Percentiles rank a stretch among this genome's conserved stretches.
Evolutionary conservation across 768 basidiomycete genomes (phyloP).

Genomic region (Auricularia cornea): DNA sequence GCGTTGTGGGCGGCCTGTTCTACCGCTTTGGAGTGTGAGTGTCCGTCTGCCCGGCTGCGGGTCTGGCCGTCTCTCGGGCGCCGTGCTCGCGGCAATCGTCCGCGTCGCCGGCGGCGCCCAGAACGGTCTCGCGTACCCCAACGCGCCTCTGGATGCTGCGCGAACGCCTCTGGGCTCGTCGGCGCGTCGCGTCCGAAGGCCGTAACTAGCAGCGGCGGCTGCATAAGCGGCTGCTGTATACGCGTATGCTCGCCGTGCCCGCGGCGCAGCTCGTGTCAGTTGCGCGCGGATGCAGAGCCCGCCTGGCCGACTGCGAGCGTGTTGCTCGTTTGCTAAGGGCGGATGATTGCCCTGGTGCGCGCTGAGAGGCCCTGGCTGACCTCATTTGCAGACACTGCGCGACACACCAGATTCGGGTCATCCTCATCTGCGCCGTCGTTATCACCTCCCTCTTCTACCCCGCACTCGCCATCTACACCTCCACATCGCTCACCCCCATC

Average conservation of each 20-base stretch:
- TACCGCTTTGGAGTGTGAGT: slow-evolving; percentile 76
- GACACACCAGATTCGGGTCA: slow-evolving; percentile 82
- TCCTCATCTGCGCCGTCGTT: slow-evolving; percentile 79
- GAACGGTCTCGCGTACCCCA: not conserved
- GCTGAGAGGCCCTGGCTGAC: no score
- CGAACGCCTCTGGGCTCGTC: not conserved
- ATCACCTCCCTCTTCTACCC: slow-evolving; percentile 87
- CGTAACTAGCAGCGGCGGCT: no score
- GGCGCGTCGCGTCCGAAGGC: not conserved
- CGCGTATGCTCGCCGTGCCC: not conserved
- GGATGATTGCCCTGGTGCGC: no score
- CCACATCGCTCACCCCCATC: slow-evolving; percentile 49
- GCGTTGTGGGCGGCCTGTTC: slow-evolving; percentile 25
- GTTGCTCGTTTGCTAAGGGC: no score
- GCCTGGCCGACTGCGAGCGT: no score
- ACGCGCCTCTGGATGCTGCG: not conserved
- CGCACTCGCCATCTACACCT: slow-evolving; percentile 77
- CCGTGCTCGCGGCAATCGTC: not conserved
- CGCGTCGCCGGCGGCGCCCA: not conserved
- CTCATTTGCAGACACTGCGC: slow-evolving; percentile 75
- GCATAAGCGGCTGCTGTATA: not conserved
- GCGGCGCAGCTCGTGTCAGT: not conserved
- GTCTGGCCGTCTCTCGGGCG: not conserved
- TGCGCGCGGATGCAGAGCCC: not conserved
- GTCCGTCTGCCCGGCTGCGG: not conserved